phyloP scores from a whole-genome alignment of 768 basidiomycete genomes.

The Dacryopinax primogenitus region DNA sequence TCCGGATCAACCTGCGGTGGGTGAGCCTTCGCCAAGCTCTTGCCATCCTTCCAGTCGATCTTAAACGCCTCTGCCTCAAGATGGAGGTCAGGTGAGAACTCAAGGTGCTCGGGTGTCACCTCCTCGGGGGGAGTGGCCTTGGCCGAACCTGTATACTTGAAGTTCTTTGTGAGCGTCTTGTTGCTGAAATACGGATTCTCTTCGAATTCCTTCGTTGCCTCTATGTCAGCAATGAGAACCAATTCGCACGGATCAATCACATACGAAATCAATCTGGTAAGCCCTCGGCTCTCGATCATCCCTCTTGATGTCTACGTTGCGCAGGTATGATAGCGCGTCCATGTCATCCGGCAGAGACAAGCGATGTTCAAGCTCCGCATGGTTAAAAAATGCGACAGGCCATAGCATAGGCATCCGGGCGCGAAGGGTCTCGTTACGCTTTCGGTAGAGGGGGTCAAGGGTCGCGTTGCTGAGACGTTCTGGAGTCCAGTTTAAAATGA shows the following conservation, averaged over 20 bases:
- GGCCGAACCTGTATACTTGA: constrained; percentile 49
- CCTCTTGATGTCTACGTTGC: constrained; percentile 72
- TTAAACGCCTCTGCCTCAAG: constrained; percentile 50
- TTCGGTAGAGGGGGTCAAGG: constrained; percentile 51
- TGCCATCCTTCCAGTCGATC: constrained; percentile 72
- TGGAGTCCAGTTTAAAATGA: not conserved
- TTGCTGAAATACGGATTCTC: constrained; percentile 75
- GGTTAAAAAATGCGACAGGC: constrained; percentile 73
- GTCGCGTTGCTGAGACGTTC: constrained; percentile 19
- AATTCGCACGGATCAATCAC: constrained; percentile 26
- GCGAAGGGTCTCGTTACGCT: constrained; percentile 46
- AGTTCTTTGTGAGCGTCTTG: constrained; percentile 67
- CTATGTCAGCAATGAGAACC: not conserved
- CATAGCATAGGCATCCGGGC: constrained; percentile 68
- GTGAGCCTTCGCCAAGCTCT: constrained; percentile 66
- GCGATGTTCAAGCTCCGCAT: constrained; percentile 48
- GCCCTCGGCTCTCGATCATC: constrained; percentile 62
- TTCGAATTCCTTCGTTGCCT: constrained; percentile 52
- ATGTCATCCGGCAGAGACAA: constrained; percentile 64
- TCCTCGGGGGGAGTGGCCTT: constrained; percentile 52
- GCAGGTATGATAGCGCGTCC: constrained; percentile 67
- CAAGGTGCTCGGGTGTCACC: constrained; percentile 60
- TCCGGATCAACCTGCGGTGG: constrained; percentile 49
- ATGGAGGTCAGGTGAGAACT: constrained; percentile 69
- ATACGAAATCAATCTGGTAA: constrained; percentile 79